Base-by-base conservation (phyloP, 305 asterid genomes). In the Fraxinus sp. region DNA sequence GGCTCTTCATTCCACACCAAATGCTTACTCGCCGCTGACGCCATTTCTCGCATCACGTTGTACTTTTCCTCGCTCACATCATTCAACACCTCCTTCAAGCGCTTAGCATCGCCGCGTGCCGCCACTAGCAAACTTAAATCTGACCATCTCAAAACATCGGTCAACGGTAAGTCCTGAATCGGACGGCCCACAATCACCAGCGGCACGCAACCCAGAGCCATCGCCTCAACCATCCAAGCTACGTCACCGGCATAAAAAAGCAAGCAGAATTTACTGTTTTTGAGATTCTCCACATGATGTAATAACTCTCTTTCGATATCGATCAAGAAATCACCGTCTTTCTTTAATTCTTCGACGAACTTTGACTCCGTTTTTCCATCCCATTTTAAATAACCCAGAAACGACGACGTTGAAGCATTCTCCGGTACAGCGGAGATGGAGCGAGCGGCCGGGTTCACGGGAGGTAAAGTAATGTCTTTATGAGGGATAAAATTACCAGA, bases 151-250 rank as follows among this genome's bases (percentile, higher is more conserved):
- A 96, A 46, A 0, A 94, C 87, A 83, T 94, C 98, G 92, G 90
- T 92, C 83, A 94, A 80, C 26, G 98, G 99, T 80, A 96, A 30
- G 81, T 96, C 99, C 91, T 94, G 98, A 46, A 91, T 84, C 89
- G 97, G 90, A 79, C 91, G 92, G 85, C 88, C 93, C 87, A 93
- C 96, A n/a, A 94, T 84, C 89, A 96, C 86, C 77, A 89, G 97
- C 37, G 98, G 98, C 77, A 96, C 98, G 66, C 99, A 96, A 5
- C 98, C 98, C 20, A 16, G 14, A 1, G 87, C 88, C 97, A 94
- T 90, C 66, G 95, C 95, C 80, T 84, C 97, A 55, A 68, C 90
- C 81, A 94, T 64, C 89, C 86, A 80, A 20, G 88, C 64, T 87
- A 87, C 86, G 26, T 86, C 93, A 3, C 91, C 93, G 13, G 55